Base-by-base conservation (phyloP, 2,329 filamentous ascomycete genomes). In the Penicillium sp. region DNA sequence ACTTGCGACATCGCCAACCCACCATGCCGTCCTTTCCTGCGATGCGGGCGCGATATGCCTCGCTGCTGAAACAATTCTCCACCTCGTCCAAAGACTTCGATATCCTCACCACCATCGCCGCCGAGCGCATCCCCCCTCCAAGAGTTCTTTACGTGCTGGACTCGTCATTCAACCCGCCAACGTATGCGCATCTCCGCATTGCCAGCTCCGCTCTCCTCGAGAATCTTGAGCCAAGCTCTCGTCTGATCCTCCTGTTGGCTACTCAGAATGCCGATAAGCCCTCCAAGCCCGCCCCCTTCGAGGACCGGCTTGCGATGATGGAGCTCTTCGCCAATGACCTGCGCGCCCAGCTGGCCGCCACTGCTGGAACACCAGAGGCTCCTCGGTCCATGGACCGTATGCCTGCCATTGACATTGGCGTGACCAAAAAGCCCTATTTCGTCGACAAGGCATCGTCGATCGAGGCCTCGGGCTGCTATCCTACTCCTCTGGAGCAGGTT, bases 261-360 rank as follows among this genome's bases (percentile, higher is more conserved):
- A 81, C 77, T 0, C 74, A 80, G 54, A 84, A 84, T 69, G 80
- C 80, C 13, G 80, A 84, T 58, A 83, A 83, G 52, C 73, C 77
- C 9, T 61, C 68, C 18, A 73, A 72, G 46, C 71, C 71, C 2
- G 71, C 70, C 13, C 55, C 56, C 7, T 74, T 75, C 37, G 71
- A 73, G 54, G 70, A 74, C 48, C 63, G 72, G 7, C 57, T 75
- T 15, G 63, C 62, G 10, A 74, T 75, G 71, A 74, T 75, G 72
- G 62, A 63, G 30, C 43, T 72, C 7, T 69, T 74, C 32, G 72
- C 72, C 0, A 57, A 65, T 25, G 68, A 73, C 38, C 50, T 74
- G 7, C 54, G 64, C n/a, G 37, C 56, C 1, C 43, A 63, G 15
- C 37, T 69, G 6, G 40, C 45, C 30, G 47, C 51, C 1, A 36